Base-by-base conservation (phyloP, 2,329 filamentous ascomycete species). In the Orbilia brochopaga region DNA sequence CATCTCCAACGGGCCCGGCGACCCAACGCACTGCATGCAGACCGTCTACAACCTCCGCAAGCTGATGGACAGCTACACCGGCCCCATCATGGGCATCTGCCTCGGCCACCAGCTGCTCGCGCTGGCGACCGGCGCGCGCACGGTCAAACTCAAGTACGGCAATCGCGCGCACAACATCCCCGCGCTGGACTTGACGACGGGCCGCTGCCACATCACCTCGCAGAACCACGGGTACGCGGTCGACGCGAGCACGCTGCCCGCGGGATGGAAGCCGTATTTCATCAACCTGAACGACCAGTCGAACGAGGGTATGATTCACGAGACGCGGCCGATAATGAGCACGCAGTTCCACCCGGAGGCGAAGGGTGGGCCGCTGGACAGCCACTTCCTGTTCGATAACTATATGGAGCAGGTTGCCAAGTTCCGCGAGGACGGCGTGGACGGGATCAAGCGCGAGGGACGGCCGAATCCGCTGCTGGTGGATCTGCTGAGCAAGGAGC, bases 101-200 rank as follows among this genome's bases (percentile, higher is more conserved):
- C 87, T 99, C 75, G 94, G 94, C 75, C 94, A 99, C 82, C 94
- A 99, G 84, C 88, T 99, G 59, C 85, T 99, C 67, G 93, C 92
- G 75, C 86, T 97, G 76, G 92, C 94, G 54, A 85, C 90, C 69
- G 94, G 94, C 74, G 94, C 91, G 61, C 85, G 87, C 77, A 97
- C 94, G 73, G 89, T 95, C 82, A 97, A 97, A 86, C 87, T 99
- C 81, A 97, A 97, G 86, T 99, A 97, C 81, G 94, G 94, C 78
- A 99, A 99, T 86, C 90, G 94, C 76, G 94, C 92, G 17, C 94
- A 97, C 85, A 99, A 99, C 85, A 97, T 97, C 77, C 94, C 94
- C 7, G 92, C 92, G 72, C 84, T 97, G 67, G 93, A 97, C 79
- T 84, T 97, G 80, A 96, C 90, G 73, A 97, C 93, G 40, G 93